Evolutionary conservation across 768 basidiomycete genomes (phyloP).

Genomic region (Lyophyllum shimeji): DNA sequence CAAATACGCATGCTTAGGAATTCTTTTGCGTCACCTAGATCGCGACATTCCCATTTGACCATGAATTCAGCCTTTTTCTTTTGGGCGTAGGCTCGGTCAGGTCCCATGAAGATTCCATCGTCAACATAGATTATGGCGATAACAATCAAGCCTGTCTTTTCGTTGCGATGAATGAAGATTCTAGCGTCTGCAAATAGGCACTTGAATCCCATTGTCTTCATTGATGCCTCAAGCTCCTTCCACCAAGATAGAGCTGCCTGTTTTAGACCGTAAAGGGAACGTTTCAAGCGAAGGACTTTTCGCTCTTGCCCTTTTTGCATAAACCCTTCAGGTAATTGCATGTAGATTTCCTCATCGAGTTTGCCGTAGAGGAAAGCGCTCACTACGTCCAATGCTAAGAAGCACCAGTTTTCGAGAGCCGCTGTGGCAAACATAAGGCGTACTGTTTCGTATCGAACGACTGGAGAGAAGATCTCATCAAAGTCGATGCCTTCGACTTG

Average conservation of each 20-base stretch:
- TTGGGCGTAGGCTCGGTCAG: neutral
- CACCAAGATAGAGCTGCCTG: slow-evolving; percentile 16
- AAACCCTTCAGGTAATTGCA: slow-evolving; percentile 16
- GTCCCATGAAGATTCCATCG: slow-evolving; percentile 10
- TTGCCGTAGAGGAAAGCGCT: slow-evolving; percentile 21
- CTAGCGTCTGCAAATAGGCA: slow-evolving; percentile 1
- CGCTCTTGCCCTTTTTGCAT: neutral
- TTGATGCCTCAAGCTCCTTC: slow-evolving; percentile 7
- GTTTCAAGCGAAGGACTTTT: slow-evolving; percentile 9
- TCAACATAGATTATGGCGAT: slow-evolving; percentile 13
- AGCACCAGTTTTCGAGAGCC: too few relatives aligned
- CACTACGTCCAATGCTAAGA: slow-evolving; percentile 11
- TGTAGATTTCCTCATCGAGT: slow-evolving; percentile 13
- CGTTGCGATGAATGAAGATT: slow-evolving; percentile 10
- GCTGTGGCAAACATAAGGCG: too few relatives aligned
- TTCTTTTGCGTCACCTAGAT: neutral
- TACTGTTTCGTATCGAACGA: too few relatives aligned
- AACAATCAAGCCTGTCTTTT: slow-evolving; percentile 3
- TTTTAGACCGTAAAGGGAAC: slow-evolving; percentile 17
- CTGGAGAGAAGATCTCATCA: too few relatives aligned
- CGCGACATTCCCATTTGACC: slow-evolving; percentile 22
- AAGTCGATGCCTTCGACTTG: slow-evolving; percentile 37
- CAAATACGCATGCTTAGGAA: too few relatives aligned
- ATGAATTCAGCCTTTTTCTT: slow-evolving; percentile 17
- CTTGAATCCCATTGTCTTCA: slow-evolving; percentile 9